These are phyloP conservation scores for Nannochloropsis granulata DNA, from an alignment of 108 stramenopile genomes.

Conservation along the genomic window DNA sequence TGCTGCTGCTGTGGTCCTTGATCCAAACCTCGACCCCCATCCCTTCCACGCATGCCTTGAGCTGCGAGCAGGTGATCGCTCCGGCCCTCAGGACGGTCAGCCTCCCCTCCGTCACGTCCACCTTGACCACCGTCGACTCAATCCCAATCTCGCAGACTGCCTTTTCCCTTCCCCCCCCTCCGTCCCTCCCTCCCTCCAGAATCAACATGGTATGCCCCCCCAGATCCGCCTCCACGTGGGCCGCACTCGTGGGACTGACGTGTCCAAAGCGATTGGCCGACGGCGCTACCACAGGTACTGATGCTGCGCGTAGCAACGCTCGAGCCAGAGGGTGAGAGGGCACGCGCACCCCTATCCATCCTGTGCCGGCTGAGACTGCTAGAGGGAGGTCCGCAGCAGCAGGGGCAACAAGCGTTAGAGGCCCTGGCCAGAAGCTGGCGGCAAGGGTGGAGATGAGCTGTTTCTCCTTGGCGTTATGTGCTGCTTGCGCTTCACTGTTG, in stretches of 20 bases:
- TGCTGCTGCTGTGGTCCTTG: neutral
- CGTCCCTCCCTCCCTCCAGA: neutral
- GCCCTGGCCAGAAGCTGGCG: slow-evolving; percentile 35
- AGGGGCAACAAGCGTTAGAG: slow-evolving; percentile 28
- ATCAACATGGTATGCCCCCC: neutral
- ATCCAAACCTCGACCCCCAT: neutral
- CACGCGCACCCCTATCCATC: slow-evolving; percentile 85
- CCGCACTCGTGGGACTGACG: slow-evolving; percentile 60
- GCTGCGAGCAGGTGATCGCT: slow-evolving; percentile 54
- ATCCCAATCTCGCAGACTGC: slow-evolving; percentile 42
- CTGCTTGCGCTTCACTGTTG: neutral
- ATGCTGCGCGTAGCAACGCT: slow-evolving; percentile 51
- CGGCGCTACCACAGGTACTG: slow-evolving; percentile 91
- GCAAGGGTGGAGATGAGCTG: slow-evolving; percentile 30
- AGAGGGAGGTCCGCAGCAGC: slow-evolving; percentile 36
- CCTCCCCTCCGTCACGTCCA: neutral
- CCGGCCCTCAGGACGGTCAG: neutral
- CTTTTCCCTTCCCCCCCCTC: neutral
- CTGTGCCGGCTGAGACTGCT: slow-evolving; percentile 74
- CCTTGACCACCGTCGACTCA: slow-evolving; percentile 46
- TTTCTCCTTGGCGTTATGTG: neutral
- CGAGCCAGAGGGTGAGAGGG: slow-evolving; percentile 73
- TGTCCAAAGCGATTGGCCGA: slow-evolving; percentile 82
- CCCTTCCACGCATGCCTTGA: slow-evolving; percentile 44
- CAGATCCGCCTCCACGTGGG: slow-evolving; percentile 60